Percentiles rank a stretch among this genome's conserved stretches.
These are phyloP conservation scores for Gomphus sp. DNA, from an alignment of 1,284 basidiomycete genomes.

Conservation along the genomic window DNA sequence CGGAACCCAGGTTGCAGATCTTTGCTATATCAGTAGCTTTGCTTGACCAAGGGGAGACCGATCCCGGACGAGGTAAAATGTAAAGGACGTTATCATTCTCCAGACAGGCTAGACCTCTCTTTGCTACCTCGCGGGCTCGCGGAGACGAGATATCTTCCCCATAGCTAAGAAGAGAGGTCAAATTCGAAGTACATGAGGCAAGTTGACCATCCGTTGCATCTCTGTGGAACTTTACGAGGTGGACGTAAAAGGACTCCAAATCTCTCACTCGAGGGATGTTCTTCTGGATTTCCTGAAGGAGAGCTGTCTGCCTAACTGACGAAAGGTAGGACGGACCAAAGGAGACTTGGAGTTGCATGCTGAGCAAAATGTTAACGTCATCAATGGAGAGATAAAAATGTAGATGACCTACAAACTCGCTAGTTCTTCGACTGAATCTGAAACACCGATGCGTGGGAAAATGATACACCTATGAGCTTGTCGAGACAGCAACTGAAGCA, in stretches of 20 bases:
- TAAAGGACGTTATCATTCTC: conserved; percentile 44
- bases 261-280: conserved; percentile 46
- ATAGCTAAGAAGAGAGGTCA: conserved; percentile 78
- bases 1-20: conserved; percentile 69
- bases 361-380: neutral
- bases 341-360: conserved; percentile 29
- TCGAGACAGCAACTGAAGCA: conserved; percentile 36
- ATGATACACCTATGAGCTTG: neutral
- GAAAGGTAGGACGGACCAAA: conserved; percentile 69
- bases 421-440: neutral
- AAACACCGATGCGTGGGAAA: neutral
- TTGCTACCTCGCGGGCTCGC: conserved; percentile 34
- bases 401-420: neutral
- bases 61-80: conserved; percentile 72
- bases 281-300: conserved; percentile 58
- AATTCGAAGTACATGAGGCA: conserved; percentile 33
- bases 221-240: conserved; percentile 67
- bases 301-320: conserved; percentile 56
- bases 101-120: conserved; percentile 18
- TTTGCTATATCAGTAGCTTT: conserved; percentile 95
- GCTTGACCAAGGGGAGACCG: conserved; percentile 92
- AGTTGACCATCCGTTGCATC: conserved; percentile 41
- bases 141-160: conserved; percentile 67
- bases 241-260: conserved; percentile 81
- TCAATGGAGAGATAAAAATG: neutral